These are phyloP conservation scores for Gaillardinia entomophila DNA, from an alignment of 805 yeast genomes.

Conservation along the genomic window DNA sequence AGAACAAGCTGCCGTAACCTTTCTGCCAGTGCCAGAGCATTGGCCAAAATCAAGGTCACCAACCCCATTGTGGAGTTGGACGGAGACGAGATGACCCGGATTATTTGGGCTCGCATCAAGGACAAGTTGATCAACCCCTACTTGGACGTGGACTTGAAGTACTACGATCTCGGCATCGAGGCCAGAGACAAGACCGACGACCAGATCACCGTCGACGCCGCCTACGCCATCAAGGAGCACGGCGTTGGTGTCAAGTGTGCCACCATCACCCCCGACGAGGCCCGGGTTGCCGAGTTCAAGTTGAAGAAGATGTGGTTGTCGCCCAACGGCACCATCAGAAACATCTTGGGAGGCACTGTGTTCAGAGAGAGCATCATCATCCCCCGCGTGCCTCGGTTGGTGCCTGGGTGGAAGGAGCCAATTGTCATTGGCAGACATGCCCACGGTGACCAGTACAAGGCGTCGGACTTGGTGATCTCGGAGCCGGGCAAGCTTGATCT, in stretches of 20 bases:
- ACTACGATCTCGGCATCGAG: conserved; percentile 85
- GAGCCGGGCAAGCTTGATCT: conserved; percentile 75
- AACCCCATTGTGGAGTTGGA: conserved; percentile 95
- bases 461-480: conserved; percentile 78
- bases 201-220: conserved; percentile 83
- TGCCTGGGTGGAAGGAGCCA: conserved; percentile 92
- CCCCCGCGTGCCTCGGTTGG: conserved; percentile 78
- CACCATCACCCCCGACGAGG: conserved; percentile 97
- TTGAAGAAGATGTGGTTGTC: conserved; percentile 96
- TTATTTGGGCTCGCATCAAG: conserved; percentile 89
- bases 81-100: conserved; percentile 96
- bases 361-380: conserved; percentile 96
- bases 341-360: conserved; percentile 92
- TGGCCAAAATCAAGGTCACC: conserved; percentile 64
- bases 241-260: conserved; percentile 97
- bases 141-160: conserved; percentile 80
- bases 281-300: conserved; percentile 83
- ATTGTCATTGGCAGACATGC: conserved; percentile 98
- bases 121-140: conserved; percentile 82
- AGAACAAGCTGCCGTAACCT: conserved; percentile 6
- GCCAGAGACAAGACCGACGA: conserved; percentile 86
- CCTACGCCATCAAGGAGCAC: conserved; percentile 80
- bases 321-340: conserved; percentile 96
- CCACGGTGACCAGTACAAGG: conserved; percentile 93
- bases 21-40: conserved; percentile 3